Percentiles rank a stretch among this genome's conserved stretches.
Conservation (phyloP, 2,329 filamentous ascomycete species). For the Ascochyta fabae region DNA sequence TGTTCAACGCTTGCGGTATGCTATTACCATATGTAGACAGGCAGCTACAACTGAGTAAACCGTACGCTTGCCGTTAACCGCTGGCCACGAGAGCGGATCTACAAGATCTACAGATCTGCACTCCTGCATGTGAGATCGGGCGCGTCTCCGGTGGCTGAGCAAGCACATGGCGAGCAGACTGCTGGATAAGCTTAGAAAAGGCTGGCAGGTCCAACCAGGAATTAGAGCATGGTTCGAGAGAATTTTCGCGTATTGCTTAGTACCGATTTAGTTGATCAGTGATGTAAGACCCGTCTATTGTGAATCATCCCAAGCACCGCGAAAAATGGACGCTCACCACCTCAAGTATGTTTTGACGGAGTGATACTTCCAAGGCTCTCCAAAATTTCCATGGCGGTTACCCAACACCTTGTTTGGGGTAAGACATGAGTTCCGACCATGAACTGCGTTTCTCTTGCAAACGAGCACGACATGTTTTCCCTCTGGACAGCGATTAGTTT, state of each 20-base stretch:
- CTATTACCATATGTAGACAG: neutral
- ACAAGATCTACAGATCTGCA: slow-evolving; percentile 15
- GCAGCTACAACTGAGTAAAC: neutral
- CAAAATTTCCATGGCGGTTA: no score
- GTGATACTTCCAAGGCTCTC: no score
- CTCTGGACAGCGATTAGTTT: no score
- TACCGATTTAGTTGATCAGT: no score
- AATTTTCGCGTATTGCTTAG: neutral
- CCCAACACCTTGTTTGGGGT: no score
- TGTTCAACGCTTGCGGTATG: neutral
- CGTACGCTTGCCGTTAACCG: slow-evolving; percentile 1
- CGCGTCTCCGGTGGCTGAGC: slow-evolving; percentile 8
- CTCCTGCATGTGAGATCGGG: slow-evolving; percentile 4
- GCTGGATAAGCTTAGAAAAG: neutral
- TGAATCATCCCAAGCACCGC: no score
- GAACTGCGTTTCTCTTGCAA: no score
- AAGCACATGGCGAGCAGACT: slow-evolving; percentile 8
- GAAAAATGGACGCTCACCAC: no score
- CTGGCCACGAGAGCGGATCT: slow-evolving; percentile 4
- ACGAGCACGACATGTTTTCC: no score
- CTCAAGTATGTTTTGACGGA: no score
- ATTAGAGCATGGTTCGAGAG: neutral
- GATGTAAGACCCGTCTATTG: no score
- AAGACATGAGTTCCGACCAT: no score
- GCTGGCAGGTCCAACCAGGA: slow-evolving; percentile 3